Evolutionary conservation across 768 basidiomycete genomes (phyloP), one percentile per base, ranked within the genome.

Genomic region (Nidula microcarpa): DNA sequence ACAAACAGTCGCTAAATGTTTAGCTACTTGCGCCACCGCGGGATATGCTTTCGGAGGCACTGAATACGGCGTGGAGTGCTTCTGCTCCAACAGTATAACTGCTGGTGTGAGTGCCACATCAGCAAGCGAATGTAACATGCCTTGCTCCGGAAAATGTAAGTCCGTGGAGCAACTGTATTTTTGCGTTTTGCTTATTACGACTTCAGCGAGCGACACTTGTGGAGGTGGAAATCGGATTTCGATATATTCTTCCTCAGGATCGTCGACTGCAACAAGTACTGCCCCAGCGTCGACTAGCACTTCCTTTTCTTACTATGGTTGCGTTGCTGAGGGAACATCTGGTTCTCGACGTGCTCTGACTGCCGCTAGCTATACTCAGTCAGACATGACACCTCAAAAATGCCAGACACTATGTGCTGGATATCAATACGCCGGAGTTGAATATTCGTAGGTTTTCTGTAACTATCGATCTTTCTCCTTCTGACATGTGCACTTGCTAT

Each of bases 11-110:
- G 37, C 55, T 11, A 65, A 62, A 41, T 73, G 71, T 49, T 58
- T 63, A 32, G 49, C 65, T 3, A 61, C 53, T 10, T 74, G 70
- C 47, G 48, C 59, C 8, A 53, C 57, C 5, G 53, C 54, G 3
- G 68, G 67, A 1, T 72, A 65, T 43, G 33, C 50, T 1, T 72
- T 62, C 46, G 68, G 60, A 3, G 72, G 70, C 0, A 59, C 66
- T 10, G 69, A 72, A 49, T 71, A 68, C 46, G 65, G 68, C 8
- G 52, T 55, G 0, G 68, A 72, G 52, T 71, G 71, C 51, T 72
- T 57, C 59, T 72, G 68, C 45, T 59, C 62, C 1, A 57, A 62
- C 16, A 55, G 57, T 0, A 57, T 71, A 16, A 58, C 57, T 4
- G 14, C 57, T 9, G 65, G 63, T 7, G 64, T 56, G 4, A 17